Conservation (phyloP, 495 filamentous ascomycete species). For the Eremomyces bilateralis region DNA sequence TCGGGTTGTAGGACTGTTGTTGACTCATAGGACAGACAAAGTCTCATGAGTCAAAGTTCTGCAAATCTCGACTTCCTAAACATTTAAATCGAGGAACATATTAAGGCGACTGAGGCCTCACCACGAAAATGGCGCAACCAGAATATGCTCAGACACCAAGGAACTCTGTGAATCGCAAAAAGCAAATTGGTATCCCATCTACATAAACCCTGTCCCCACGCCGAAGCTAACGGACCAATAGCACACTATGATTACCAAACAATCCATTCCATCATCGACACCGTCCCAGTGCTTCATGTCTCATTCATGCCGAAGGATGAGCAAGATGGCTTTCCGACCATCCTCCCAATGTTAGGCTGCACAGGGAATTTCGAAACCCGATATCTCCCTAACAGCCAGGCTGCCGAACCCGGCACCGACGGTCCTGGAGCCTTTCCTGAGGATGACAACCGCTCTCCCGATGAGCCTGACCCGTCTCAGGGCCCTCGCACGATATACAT, state of each 20-base stretch:
- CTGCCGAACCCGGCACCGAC: no score
- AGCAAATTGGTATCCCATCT: no score
- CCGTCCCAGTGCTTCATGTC: conserved; percentile 55
- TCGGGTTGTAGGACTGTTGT: no score
- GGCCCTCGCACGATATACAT: conserved; percentile 47
- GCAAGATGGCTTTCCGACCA: conserved; percentile 45
- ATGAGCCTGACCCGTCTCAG: background rate
- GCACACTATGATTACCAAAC: conserved; percentile 52
- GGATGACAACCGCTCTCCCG: background rate
- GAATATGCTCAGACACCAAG: background rate
- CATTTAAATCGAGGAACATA: no score
- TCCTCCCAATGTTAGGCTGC: conserved; percentile 72
- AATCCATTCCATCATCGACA: conserved; percentile 67
- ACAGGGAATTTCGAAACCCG: conserved; percentile 40
- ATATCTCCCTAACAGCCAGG: no score
- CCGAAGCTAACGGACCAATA: no score
- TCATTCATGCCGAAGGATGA: conserved; percentile 37
- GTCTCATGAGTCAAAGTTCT: no score
- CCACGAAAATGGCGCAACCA: background rate
- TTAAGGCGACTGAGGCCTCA: no score
- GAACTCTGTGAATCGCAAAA: background rate
- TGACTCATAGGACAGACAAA: no score
- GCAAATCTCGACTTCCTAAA: no score
- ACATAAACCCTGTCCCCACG: no score
- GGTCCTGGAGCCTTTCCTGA: conserved; percentile 1